These are phyloP conservation scores for Aspergillus sp. DNA, from an alignment of 2,329 filamentous ascomycete genomes.

Conservation along the genomic window DNA sequence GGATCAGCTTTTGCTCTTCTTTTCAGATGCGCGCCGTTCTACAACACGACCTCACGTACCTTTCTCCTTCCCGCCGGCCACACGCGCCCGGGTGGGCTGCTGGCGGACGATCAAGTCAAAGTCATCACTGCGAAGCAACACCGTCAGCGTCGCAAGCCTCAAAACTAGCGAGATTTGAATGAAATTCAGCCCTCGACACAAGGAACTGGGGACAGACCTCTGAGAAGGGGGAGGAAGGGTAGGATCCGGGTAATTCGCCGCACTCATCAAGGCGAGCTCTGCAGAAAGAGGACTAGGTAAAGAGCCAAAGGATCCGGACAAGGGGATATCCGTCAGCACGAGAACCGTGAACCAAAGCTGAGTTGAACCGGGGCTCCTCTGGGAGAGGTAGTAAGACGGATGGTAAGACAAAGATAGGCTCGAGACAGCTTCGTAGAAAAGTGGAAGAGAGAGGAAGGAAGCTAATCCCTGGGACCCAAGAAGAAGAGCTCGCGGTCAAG, in stretches of 20 bases:
- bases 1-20: slow-evolving; percentile 21
- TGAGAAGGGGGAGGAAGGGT: slow-evolving; percentile 48
- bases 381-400: slow-evolving; percentile 23
- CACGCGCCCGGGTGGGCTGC: slow-evolving; percentile 68
- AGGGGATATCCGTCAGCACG: slow-evolving; percentile 29
- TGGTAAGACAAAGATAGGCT: slow-evolving; percentile 25
- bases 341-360: slow-evolving; percentile 31
- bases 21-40: background rate
- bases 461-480: slow-evolving; percentile 32
- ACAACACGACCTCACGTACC: slow-evolving; percentile 49
- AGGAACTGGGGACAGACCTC: slow-evolving; percentile 37
- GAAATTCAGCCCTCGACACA: slow-evolving; percentile 22
- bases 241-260: slow-evolving; percentile 45
- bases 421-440: slow-evolving; percentile 30
- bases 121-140: slow-evolving; percentile 55
- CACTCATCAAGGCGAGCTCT: slow-evolving; percentile 47
- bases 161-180: slow-evolving; percentile 36
- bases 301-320: slow-evolving; percentile 28
- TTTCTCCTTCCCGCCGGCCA: slow-evolving; percentile 76
- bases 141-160: slow-evolving; percentile 43
- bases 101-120: slow-evolving; percentile 66
- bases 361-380: slow-evolving; percentile 23
- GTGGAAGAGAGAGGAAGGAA: slow-evolving; percentile 27
- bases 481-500: slow-evolving; percentile 9
- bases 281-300: slow-evolving; percentile 25